A percentile compares a stretch with the other conserved stretches of the same genome.
Conservation (phyloP, 208 protist species). For the Trypanosoma rangeli region DNA sequence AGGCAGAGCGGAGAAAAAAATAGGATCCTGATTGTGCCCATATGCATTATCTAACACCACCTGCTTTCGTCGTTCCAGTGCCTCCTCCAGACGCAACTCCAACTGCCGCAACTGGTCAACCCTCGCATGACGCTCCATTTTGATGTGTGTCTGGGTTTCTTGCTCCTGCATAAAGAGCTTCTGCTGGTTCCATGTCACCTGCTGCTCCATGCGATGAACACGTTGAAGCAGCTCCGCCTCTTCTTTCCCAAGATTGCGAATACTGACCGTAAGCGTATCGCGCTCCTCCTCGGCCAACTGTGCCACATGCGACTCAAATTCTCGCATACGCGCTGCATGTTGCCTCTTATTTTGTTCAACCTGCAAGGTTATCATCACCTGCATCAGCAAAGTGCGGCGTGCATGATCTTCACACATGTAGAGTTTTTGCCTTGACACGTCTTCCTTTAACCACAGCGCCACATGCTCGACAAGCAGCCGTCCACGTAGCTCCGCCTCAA, state of each 20-base stretch:
- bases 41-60: not conserved
- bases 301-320: not conserved
- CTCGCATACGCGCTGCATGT: not conserved
- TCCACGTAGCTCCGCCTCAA: constrained; percentile 15
- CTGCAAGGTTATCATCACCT: not conserved
- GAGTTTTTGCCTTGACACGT: not conserved
- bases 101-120: constrained; percentile 11
- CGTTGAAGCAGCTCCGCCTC: constrained; percentile 5
- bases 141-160: constrained; percentile 7
- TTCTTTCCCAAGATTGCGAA: constrained; percentile 1
- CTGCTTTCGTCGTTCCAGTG: not conserved
- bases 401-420: constrained; percentile 7
- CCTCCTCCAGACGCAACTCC: constrained; percentile 6
- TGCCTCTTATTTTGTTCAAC: not conserved
- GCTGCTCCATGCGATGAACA: not conserved
- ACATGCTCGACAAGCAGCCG: constrained; percentile 13
- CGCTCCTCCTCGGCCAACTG: constrained; percentile 9
- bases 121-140: constrained; percentile 13
- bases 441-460: constrained; percentile 6
- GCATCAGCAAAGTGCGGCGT: not conserved
- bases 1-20: not conserved
- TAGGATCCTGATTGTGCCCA: not conserved
- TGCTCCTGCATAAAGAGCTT: constrained; percentile 3
- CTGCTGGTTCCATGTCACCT: constrained; percentile 10
- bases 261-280: not conserved